Evolutionary conservation across 176 grass and related monocot species (phyloP).

Genomic region (sorghum (Sorghum bicolor)): Sorghum_bicolor_NCBIv3 NC_012871.2:49672001-49672500

Average conservation of each 20-base stretch:
- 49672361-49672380: neutral
- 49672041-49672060: constrained; percentile 14
- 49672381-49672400: neutral
- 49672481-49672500: neutral
- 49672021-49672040: neutral
- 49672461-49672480: neutral
- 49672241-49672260: neutral
- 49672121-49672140: neutral
- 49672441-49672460: neutral
- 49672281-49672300: neutral
- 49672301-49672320: neutral
- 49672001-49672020: neutral
- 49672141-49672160: neutral
- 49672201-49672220: neutral
- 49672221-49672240: neutral
- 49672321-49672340: neutral
- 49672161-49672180: neutral
- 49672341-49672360: neutral
- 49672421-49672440: neutral
- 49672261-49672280: neutral
- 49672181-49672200: neutral
- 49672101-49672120: neutral
- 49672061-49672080: neutral
- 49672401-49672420: neutral
- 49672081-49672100: neutral